Base-by-base conservation (phyloP, 805 yeast species). In the Wilhelminamyces savonicus region DNA sequence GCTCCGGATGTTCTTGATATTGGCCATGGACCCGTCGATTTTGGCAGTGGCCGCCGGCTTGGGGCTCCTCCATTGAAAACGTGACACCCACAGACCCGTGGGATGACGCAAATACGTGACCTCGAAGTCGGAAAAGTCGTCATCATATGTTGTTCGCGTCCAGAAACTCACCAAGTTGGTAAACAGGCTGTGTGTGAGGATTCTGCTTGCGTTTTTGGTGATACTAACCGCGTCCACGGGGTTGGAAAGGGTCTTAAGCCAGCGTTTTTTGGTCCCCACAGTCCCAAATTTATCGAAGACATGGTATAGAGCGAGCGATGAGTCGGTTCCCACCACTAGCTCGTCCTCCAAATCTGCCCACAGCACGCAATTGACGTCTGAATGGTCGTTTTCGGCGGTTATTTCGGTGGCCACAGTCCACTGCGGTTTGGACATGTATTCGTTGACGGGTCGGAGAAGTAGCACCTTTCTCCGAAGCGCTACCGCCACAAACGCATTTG, bases 141-240 rank as follows among this genome's bases (percentile, higher is more conserved):
- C 76, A 20, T 82, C 86, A 45, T 77, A 83, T 6, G 81, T 71
- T 6, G 76, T 64, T 29, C 96, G 61, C 31, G 77, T 67, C 95
- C 95, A 88, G 2, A 85, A 63, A 47, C 84, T 85, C 17, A 84
- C 76, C 10, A 82, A 59, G 21, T 65, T 63, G 50, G 85, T 95
- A 48, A 69, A 73, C 23, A 59, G 61, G 0, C 82, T 66, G 28
- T 80, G 69, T 7, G 87, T 82, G 14, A 57, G 43, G 13, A 87
- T 74, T 25, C 78, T 63, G 29, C 70, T 69, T 0, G 86, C 74
- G 39, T 82, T 82, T n/a, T 73, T 75, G 0, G 94, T 74, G 15
- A 83, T 70, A 18, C 65, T 60, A 4, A 78, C 70, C 27, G 59
- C 43, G 37, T 69, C 71, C 1, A 80, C 76, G 0, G 88, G 81